These are phyloP conservation scores for Trametes villosa DNA, from an alignment of 768 basidiomycete species.

Conservation along the genomic window DNA sequence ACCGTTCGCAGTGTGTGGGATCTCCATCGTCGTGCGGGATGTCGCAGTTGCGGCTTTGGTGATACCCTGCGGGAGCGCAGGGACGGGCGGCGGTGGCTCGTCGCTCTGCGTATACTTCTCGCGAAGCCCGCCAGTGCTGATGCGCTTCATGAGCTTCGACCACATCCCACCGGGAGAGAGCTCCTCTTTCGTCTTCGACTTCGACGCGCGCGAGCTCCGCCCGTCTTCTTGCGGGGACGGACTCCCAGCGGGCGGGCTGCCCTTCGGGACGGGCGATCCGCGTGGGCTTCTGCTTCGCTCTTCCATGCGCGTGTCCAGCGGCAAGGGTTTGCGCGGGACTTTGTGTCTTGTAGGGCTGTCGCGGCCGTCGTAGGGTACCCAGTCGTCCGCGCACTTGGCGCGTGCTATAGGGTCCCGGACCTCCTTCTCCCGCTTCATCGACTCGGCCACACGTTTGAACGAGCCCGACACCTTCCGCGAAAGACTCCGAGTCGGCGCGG, in stretches of 20 bases:
- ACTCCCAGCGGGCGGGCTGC: constrained; percentile 6
- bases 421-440: constrained; percentile 22
- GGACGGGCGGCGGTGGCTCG: constrained; percentile 56
- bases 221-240: constrained; percentile 15
- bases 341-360: constrained; percentile 3
- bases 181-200: constrained; percentile 31
- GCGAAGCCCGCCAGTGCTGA: constrained; percentile 65
- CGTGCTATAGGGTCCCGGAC: constrained; percentile 5
- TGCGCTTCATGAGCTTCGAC: constrained; percentile 73
- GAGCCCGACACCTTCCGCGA: constrained; percentile 43
- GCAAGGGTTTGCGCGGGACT: background rate
- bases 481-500: constrained; percentile 26
- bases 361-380: constrained; percentile 22
- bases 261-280: constrained; percentile 7
- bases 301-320: constrained; percentile 7
- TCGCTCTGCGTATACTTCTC: constrained; percentile 49
- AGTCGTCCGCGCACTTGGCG: constrained; percentile 9
- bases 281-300: constrained; percentile 12
- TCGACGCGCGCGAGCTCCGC: constrained; percentile 18
- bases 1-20: constrained; percentile 20
- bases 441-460: constrained; percentile 33
- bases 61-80: constrained; percentile 50
- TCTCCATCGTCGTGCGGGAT: constrained; percentile 32
- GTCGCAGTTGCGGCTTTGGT: constrained; percentile 14
- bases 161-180: constrained; percentile 45